A percentile compares a stretch with the other conserved stretches of the same genome.
Conservation (phyloP, 306 rosid species). For the Quercus agrifolia region DNA sequence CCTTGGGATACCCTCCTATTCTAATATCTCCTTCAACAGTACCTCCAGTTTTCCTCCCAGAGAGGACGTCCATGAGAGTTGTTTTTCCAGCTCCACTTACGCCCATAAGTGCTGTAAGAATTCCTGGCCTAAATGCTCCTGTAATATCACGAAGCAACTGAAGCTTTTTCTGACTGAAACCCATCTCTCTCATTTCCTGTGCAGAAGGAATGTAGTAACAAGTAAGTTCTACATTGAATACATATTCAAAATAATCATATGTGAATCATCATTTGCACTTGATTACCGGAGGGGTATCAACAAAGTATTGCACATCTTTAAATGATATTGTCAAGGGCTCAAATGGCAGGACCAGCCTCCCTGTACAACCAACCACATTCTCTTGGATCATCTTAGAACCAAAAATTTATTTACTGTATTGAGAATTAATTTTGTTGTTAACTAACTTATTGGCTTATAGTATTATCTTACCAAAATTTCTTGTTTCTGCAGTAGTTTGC, state of each 20-base stretch:
- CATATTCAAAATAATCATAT: constrained; percentile 17
- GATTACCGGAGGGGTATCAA: constrained; percentile 54
- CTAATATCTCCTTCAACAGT: constrained; percentile 68
- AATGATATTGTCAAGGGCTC: constrained; percentile 43
- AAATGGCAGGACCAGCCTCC: constrained; percentile 53
- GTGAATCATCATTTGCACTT: neutral
- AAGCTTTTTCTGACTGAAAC: constrained; percentile 53
- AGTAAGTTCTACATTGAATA: constrained; percentile 15
- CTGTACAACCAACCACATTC: constrained; percentile 33
- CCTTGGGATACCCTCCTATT: constrained; percentile 68
- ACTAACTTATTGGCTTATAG: neutral
- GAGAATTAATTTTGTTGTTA: neutral
- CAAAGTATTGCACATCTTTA: constrained; percentile 59
- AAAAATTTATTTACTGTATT: neutral
- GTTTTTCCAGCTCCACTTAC: constrained; percentile 91
- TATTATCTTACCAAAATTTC: constrained; percentile 36
- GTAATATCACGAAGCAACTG: constrained; percentile 74
- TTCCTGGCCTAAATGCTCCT: constrained; percentile 74
- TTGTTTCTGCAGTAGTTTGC: constrained; percentile 32
- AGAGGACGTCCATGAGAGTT: constrained; percentile 82
- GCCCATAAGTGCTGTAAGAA: constrained; percentile 82
- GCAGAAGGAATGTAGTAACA: constrained; percentile 14
- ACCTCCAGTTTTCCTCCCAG: constrained; percentile 84
- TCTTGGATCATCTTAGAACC: neutral
- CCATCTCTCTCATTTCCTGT: constrained; percentile 73